Conservation (phyloP, 371 early-diverging fungal genomes). For the Actinomortierella ambigua region DNA sequence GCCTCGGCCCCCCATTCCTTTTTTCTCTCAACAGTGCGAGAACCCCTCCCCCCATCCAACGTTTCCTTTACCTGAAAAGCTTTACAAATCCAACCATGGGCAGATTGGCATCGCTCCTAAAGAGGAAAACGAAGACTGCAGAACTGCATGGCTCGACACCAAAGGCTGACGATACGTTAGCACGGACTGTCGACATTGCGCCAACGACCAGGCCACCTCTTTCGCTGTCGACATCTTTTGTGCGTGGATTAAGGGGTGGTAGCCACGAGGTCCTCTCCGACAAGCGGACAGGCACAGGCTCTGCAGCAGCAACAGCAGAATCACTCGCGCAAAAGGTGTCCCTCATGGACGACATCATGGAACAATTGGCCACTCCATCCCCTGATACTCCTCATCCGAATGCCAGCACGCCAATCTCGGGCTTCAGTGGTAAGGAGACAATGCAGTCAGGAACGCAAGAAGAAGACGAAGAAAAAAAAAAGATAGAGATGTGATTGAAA, state of each 20-base stretch:
- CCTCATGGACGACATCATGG: conserved; percentile 41
- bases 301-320: conserved; percentile 1
- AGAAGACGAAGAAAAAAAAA: neutral
- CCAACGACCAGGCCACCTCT: neutral
- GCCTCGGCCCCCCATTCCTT: neutral
- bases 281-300: too few relatives aligned
- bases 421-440: too few relatives aligned
- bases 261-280: too few relatives aligned
- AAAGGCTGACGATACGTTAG: conserved; percentile 8
- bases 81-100: conserved; percentile 26
- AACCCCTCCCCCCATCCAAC: neutral
- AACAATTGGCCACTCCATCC: conserved; percentile 15
- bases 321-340: conserved; percentile 10
- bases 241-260: conserved; percentile 1
- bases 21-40: neutral
- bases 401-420: too few relatives aligned
- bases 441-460: neutral
- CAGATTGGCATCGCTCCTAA: conserved; percentile 18
- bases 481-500: neutral
- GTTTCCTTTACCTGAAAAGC: neutral
- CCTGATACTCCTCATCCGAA: conserved; percentile 25
- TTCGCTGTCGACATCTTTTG: conserved; percentile 4
- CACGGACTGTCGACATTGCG: neutral
- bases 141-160: neutral
- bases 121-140: conserved; percentile 11